A percentile compares a stretch with the other conserved stretches of the same genome.
Evolutionary conservation across 495 filamentous ascomycete species (phyloP).

Genomic region (Bacidia gigantensis): DNA sequence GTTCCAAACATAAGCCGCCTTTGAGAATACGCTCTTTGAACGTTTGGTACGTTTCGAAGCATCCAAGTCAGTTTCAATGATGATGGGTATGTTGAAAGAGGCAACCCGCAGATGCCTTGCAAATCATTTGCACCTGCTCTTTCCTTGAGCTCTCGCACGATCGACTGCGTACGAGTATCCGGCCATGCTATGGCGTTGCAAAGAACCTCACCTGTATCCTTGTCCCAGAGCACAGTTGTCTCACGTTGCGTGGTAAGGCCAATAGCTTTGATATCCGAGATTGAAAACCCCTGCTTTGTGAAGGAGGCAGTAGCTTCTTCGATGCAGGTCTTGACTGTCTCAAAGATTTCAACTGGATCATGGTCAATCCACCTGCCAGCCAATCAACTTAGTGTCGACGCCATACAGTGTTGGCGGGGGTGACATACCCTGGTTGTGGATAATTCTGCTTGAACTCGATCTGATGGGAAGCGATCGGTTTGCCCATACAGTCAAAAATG

Average conservation of each 20-base stretch:
- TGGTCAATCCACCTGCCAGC: constrained; percentile 84
- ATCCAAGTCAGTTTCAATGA: constrained; percentile 84
- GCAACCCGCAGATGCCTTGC: constrained; percentile 65
- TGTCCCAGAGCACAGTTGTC: constrained; percentile 86
- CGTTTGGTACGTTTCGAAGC: constrained; percentile 54
- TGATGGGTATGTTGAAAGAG: constrained; percentile 87
- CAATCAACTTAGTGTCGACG: constrained; percentile 5
- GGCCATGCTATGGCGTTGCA: constrained; percentile 91
- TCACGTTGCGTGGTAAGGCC: constrained; percentile 94
- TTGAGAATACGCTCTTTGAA: constrained; percentile 66
- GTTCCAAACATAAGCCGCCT: constrained; percentile 79
- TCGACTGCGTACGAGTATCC: constrained; percentile 65
- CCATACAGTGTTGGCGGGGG: not conserved
- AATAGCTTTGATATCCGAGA: constrained; percentile 64
- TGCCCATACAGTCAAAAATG: constrained; percentile 73
- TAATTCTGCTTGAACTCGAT: constrained; percentile 84
- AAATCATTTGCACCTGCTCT: constrained; percentile 53
- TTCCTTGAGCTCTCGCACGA: constrained; percentile 71
- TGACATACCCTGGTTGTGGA: constrained; percentile 71
- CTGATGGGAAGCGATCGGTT: constrained; percentile 75
- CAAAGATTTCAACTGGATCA: constrained; percentile 66
- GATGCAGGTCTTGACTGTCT: constrained; percentile 72
- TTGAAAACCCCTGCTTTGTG: constrained; percentile 51
- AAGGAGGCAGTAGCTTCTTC: constrained; percentile 67
- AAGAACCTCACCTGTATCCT: constrained; percentile 68